Evolutionary conservation across 1,139 yeast species (phyloP).

Genomic region (Geotrichum klebahnii): DNA sequence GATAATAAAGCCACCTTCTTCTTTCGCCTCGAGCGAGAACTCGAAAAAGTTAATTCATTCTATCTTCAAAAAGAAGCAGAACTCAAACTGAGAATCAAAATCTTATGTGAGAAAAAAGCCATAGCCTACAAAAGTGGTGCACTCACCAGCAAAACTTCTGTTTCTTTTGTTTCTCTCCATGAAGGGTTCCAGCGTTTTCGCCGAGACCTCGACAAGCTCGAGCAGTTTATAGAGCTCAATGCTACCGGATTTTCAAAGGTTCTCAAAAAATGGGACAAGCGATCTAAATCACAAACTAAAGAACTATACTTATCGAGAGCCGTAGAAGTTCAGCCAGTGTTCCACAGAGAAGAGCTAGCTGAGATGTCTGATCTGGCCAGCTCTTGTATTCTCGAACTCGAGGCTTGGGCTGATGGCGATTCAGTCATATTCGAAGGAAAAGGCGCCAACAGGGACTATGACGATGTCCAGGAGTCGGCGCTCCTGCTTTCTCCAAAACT

Average conservation of each 20-base stretch:
- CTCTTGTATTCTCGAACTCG: slow-evolving; percentile 72
- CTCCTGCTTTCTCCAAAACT: neutral
- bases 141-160: slow-evolving; percentile 46
- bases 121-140: slow-evolving; percentile 50
- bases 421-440: slow-evolving; percentile 36
- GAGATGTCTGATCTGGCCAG: slow-evolving; percentile 80
- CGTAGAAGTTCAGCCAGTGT: slow-evolving; percentile 93
- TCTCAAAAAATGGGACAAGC: slow-evolving; percentile 94
- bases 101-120: slow-evolving; percentile 66
- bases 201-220: slow-evolving; percentile 79
- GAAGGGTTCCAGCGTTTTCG: slow-evolving; percentile 88
- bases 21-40: slow-evolving; percentile 85
- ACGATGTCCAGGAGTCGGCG: slow-evolving; percentile 1
- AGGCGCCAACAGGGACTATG: slow-evolving; percentile 14
- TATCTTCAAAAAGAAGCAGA: slow-evolving; percentile 89
- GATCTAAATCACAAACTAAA: slow-evolving; percentile 90
- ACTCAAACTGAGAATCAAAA: slow-evolving; percentile 66
- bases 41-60: slow-evolving; percentile 87
- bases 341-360: slow-evolving; percentile 83
- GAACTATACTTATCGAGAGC: slow-evolving; percentile 89
- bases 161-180: slow-evolving; percentile 62
- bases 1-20: slow-evolving; percentile 92
- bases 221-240: slow-evolving; percentile 88
- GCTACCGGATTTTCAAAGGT: slow-evolving; percentile 95
- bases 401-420: slow-evolving; percentile 81